phyloP scores from a whole-genome alignment of 176 grass and related monocot species.

The Alopecurus myosuroides region DNA sequence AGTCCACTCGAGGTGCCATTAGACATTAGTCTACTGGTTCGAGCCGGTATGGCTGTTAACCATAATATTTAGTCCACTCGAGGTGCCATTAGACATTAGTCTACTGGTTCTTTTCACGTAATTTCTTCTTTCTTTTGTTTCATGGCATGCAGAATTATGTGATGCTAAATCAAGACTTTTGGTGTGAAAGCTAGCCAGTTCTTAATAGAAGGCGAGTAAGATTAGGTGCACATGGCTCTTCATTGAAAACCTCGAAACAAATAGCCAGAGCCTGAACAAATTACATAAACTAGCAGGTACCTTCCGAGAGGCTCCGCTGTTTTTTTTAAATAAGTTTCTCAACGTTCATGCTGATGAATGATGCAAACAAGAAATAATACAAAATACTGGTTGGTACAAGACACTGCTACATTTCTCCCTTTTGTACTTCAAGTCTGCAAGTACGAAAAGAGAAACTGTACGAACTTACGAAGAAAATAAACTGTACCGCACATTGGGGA shows the following conservation, averaged over 20 bases:
- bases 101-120: no score
- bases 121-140: no score
- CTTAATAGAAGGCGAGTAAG: background rate
- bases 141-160: background rate
- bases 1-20: no score
- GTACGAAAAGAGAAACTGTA: background rate
- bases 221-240: background rate
- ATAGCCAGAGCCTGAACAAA: background rate
- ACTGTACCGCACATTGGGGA: background rate
- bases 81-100: background rate
- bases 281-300: background rate
- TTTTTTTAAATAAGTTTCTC: background rate
- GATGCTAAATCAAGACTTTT: background rate
- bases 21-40: background rate
- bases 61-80: slow-evolving; percentile 5
- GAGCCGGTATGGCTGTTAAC: background rate
- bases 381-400: background rate
- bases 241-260: background rate
- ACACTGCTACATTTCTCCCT: background rate
- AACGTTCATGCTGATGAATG: background rate
- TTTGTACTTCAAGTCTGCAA: background rate
- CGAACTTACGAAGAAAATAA: background rate
- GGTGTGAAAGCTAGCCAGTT: background rate
- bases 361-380: background rate
- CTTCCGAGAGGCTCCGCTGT: background rate